These are phyloP conservation scores for Lachnellula suecica DNA, from an alignment of 2,329 filamentous ascomycete species.

Conservation along the genomic window DNA sequence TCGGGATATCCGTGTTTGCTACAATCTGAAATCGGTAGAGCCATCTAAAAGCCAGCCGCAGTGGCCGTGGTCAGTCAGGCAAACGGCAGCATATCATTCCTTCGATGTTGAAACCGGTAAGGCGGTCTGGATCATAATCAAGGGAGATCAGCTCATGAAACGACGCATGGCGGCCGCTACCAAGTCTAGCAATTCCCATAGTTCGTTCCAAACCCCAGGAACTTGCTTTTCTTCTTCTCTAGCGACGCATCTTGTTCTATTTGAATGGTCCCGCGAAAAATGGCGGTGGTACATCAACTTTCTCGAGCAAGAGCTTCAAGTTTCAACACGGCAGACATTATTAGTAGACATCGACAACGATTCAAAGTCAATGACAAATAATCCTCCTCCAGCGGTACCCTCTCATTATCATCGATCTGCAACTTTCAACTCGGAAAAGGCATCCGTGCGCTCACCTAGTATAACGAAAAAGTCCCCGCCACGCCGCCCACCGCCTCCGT, in stretches of 20 bases:
- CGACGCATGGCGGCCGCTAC: constrained; percentile 28
- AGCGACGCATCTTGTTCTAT: constrained; percentile 32
- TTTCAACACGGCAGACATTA: constrained; percentile 1
- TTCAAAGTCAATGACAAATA: neutral
- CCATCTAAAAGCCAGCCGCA: constrained; percentile 15
- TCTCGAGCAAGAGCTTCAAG: constrained; percentile 33
- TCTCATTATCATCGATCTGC: no score
- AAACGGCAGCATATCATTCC: constrained; percentile 37
- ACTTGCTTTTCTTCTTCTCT: constrained; percentile 23
- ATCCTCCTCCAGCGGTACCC: neutral
- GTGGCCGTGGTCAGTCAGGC: constrained; percentile 37
- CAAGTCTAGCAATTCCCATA: neutral
- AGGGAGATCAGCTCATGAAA: constrained; percentile 36
- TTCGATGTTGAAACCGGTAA: constrained; percentile 37
- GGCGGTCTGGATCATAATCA: constrained; percentile 38
- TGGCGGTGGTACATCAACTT: constrained; percentile 40
- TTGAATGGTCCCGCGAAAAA: constrained; percentile 38
- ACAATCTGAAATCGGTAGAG: constrained; percentile 39
- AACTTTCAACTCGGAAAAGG: no score
- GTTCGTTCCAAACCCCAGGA: neutral
- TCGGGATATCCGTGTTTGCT: constrained; percentile 36
- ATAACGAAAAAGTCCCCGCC: no score
- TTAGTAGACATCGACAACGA: no score
- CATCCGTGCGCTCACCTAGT: no score
- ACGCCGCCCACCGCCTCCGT: no score